A percentile compares a stretch with the other conserved stretches of the same genome.
Evolutionary conservation across 164 flowering plant species (phyloP).

Genomic region (Kalanchoe fedtschenkoi): DNA sequence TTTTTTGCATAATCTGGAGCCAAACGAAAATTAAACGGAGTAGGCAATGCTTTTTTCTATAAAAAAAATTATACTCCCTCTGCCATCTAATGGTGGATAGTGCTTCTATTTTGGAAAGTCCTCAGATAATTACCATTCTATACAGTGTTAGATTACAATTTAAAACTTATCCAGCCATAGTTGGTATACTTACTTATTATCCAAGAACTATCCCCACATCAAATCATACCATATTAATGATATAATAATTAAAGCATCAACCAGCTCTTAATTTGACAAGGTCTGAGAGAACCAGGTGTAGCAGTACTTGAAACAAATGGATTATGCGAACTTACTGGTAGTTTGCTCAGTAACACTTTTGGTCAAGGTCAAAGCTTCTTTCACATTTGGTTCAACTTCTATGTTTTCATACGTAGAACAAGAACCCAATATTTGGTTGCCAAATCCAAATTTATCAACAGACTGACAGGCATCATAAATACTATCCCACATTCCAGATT

Average conservation of each 20-base stretch:
- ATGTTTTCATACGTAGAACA: constrained; percentile 29
- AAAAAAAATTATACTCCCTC: too few species aligned
- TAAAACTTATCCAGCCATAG: not conserved
- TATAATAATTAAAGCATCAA: not conserved
- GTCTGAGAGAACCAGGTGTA: not conserved
- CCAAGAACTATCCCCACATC: not conserved
- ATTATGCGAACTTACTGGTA: constrained; percentile 21
- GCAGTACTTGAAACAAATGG: not conserved
- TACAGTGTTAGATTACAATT: not conserved
- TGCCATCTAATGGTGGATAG: too few species aligned
- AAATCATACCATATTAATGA: not conserved
- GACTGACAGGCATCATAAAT: constrained; percentile 56
- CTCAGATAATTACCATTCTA: too few species aligned
- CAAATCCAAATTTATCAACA: constrained; percentile 17
- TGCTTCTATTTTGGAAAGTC: too few species aligned
- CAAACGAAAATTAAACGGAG: too few species aligned
- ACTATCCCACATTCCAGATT: constrained; percentile 77
- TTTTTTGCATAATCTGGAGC: too few species aligned
- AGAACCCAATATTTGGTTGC: constrained; percentile 12
- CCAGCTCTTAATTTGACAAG: not conserved
- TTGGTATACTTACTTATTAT: not conserved
- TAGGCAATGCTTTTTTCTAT: not conserved
- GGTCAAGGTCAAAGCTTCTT: constrained; percentile 11
- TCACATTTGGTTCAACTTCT: constrained; percentile 39
- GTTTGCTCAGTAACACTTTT: constrained; percentile 12